Evolutionary conservation across 2,329 filamentous ascomycete species (phyloP).

Genomic region (Colletotrichum eremochloae): DNA sequence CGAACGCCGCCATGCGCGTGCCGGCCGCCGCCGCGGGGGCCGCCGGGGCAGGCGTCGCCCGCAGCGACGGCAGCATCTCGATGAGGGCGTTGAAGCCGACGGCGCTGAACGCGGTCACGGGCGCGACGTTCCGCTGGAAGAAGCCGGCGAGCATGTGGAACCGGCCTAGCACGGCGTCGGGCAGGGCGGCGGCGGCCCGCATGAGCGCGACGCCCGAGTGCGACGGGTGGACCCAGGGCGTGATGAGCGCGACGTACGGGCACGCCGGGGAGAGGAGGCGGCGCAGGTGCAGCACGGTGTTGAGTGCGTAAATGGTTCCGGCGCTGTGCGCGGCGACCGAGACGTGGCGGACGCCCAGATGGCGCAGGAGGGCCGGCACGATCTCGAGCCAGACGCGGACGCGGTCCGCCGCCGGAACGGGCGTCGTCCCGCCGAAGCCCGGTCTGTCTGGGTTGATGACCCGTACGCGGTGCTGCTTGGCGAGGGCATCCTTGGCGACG

Average conservation of each 20-base stretch:
- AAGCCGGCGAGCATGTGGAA: slow-evolving; percentile 45
- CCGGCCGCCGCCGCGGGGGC: background rate
- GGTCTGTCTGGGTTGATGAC: slow-evolving; percentile 53
- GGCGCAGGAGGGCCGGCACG: slow-evolving; percentile 50
- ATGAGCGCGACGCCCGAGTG: slow-evolving; percentile 45
- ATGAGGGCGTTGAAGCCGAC: background rate
- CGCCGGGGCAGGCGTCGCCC: background rate
- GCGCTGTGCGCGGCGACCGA: slow-evolving; percentile 49
- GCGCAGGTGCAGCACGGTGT: slow-evolving; percentile 49
- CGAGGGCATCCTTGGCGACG: slow-evolving; percentile 51
- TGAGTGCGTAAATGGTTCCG: slow-evolving; percentile 50
- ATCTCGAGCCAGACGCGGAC: slow-evolving; percentile 49
- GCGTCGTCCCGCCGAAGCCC: slow-evolving; percentile 52
- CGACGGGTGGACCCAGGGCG: slow-evolving; percentile 50
- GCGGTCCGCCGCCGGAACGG: slow-evolving; percentile 41
- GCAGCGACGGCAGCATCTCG: slow-evolving; percentile 12
- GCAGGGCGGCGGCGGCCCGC: slow-evolving; percentile 44
- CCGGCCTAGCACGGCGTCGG: slow-evolving; percentile 42
- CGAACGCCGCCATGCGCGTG: slow-evolving; percentile 36
- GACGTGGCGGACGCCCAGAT: slow-evolving; percentile 50
- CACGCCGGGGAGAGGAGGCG: slow-evolving; percentile 45
- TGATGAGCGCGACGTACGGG: slow-evolving; percentile 48
- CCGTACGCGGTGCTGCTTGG: slow-evolving; percentile 49
- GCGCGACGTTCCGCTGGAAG: slow-evolving; percentile 43
- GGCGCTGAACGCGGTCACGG: slow-evolving; percentile 30